Evolutionary conservation across 2,329 filamentous ascomycete genomes (phyloP), one percentile per base, ranked within the genome.

Genomic region (Apiospora rasikravindrae): DNA sequence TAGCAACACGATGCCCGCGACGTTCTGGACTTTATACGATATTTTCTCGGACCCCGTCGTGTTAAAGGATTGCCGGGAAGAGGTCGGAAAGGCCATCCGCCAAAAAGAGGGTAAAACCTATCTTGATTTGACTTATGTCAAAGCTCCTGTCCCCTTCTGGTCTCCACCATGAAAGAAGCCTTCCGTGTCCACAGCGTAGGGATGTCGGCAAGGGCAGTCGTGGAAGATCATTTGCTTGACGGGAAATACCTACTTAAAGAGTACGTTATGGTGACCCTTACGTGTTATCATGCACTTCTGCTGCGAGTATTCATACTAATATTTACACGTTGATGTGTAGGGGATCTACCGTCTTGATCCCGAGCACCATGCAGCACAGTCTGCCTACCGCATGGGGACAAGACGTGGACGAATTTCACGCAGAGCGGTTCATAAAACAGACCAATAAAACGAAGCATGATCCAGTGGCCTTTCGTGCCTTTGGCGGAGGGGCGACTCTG

Each of bases 231-330:
- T 22, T 5, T 73, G 2, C 70, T 77, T 3, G 73, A 73, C 45
- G 67, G 69, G 8, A 71, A 69, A 19, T 75, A 75, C 47, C 73
- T 78, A 1, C 42, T 77, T 4, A 77, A 75, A 67, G 77, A 77
- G 45, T 69, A 69, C 22, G 26, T 69, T 33, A 26, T 49, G 67
- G n/a, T n/a, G 53, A 29, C n/a, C 33, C 26, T 26, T 14, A 11
- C 53, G 33, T 64, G 19, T 14, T 64, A 29, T 29, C 53, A 26
- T 64, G 24, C 53, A 47, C 44, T 19, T 47, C 16, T 47, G 44
- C 22, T 47, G 16, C 44, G 16, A 47, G 16, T 47, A 47, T 47
- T 22, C 44, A 16, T 45, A 4, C 44, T 45, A 19, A 45, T 45
- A 45, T 45, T 19, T 47, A 4, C 16, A 47, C 16, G 7, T 19